phyloP scores from a whole-genome alignment of 2,329 filamentous ascomycete genomes.

The Elsinoe ampelina region DNA sequence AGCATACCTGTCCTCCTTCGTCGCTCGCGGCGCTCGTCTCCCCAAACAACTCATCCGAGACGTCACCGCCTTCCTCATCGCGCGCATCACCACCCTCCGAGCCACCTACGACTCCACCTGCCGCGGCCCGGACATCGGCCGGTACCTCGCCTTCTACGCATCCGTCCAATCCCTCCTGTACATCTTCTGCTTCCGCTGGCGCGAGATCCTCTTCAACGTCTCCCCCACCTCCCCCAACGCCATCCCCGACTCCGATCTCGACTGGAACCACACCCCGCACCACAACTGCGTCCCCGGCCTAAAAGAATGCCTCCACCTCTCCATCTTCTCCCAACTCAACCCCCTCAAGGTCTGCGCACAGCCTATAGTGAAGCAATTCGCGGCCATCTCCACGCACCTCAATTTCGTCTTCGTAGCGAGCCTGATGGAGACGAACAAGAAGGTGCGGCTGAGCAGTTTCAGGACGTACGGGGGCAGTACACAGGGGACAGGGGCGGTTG shows the following conservation, averaged over 20 bases:
- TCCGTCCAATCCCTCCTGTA: conserved; percentile 84
- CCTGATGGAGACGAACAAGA: conserved; percentile 85
- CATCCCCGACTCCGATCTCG: conserved; percentile 37
- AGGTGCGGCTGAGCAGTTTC: conserved; percentile 59
- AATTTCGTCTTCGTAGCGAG: conserved; percentile 84
- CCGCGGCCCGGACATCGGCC: conserved; percentile 73
- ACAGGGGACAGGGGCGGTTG: conserved; percentile 23
- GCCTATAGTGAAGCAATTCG: conserved; percentile 83
- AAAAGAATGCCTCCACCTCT: conserved; percentile 62
- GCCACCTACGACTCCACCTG: conserved; percentile 62
- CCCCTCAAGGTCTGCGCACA: conserved; percentile 91
- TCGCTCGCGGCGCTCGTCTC: conserved; percentile 79
- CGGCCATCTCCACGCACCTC: conserved; percentile 75
- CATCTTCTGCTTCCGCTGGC: conserved; percentile 97
- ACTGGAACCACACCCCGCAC: conserved; percentile 41
- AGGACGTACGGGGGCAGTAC: conserved; percentile 35
- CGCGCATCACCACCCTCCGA: conserved; percentile 69
- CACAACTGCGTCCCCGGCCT: conserved; percentile 68
- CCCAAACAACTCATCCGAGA: conserved; percentile 66
- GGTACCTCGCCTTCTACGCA: conserved; percentile 78
- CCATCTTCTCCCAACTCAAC: conserved; percentile 83
- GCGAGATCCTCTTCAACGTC: conserved; percentile 62
- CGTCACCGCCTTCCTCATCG: conserved; percentile 70
- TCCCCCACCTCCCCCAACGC: conserved; percentile 27
- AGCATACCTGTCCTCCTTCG: conserved; percentile 89